Conservation (phyloP, 148 eudicot genomes). For the Drosera capensis region DNA sequence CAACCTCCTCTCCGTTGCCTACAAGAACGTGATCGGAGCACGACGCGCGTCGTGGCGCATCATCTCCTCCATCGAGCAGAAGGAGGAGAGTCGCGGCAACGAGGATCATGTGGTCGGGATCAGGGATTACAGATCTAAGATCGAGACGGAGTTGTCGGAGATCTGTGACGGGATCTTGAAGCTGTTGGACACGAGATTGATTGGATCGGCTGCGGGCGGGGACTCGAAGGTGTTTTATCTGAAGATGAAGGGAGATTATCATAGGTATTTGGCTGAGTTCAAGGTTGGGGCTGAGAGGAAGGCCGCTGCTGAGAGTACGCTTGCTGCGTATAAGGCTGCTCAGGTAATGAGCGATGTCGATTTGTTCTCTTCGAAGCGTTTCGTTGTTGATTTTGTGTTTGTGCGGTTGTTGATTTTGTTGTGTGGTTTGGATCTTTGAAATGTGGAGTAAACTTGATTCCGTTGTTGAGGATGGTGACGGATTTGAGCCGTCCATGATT, state of each 20-base stretch:
- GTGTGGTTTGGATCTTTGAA: too few relatives aligned
- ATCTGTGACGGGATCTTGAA: conserved; percentile 20
- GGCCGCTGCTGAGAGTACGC: conserved; percentile 17
- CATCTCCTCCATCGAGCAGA: conserved; percentile 24
- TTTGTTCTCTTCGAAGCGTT: not conserved
- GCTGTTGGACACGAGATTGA: conserved; percentile 14
- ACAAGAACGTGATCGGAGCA: conserved; percentile 17
- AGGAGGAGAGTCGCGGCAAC: conserved; percentile 25
- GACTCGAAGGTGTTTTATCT: conserved; percentile 20
- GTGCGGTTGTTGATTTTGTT: not conserved
- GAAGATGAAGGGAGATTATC: conserved; percentile 19
- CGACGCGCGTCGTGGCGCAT: conserved; percentile 23
- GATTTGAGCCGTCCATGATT: too few relatives aligned
- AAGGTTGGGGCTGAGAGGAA: conserved; percentile 12
- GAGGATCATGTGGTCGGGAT: conserved; percentile 10
- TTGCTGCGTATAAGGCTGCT: conserved; percentile 18
- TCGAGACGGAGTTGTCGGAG: conserved; percentile 13
- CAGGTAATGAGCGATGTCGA: conserved; percentile 4
- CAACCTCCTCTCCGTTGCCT: conserved; percentile 4
- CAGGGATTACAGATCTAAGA: conserved; percentile 14
- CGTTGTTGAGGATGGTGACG: too few relatives aligned
- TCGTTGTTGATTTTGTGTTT: not conserved
- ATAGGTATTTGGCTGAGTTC: conserved; percentile 2
- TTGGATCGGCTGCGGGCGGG: conserved; percentile 11
- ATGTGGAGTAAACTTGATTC: too few relatives aligned